Percentiles rank a stretch among this genome's conserved stretches.
Conservation (phyloP, 2,329 filamentous ascomycete species). For the Talaromyces funiculosus region DNA sequence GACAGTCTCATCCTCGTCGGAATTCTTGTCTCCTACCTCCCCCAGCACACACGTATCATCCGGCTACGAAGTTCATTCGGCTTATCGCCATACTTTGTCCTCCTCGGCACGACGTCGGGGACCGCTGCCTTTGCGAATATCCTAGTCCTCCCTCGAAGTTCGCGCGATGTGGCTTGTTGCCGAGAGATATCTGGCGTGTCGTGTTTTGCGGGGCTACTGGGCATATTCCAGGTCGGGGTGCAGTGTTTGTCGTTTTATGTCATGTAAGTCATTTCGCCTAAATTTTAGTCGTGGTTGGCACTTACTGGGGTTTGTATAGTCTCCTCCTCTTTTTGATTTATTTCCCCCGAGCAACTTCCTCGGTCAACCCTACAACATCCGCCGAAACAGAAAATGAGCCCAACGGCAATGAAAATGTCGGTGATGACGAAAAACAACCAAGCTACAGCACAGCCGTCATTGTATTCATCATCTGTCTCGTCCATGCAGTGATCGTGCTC, state of each 20-base stretch:
- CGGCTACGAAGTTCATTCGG: conserved; percentile 79
- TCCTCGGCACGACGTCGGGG: conserved; percentile 86
- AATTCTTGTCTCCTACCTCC: conserved; percentile 87
- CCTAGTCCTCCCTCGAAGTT: conserved; percentile 74
- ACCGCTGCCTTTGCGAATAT: conserved; percentile 91
- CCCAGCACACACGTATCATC: conserved; percentile 91
- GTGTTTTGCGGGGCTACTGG: conserved; percentile 78
- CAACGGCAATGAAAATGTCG: conserved; percentile 23
- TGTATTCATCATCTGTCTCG: conserved; percentile 65
- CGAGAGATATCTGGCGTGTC: conserved; percentile 72
- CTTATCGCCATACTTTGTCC: conserved; percentile 89
- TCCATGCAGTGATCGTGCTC: conserved; percentile 69
- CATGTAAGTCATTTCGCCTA: conserved; percentile 56
- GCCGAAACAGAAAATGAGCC: conserved; percentile 39
- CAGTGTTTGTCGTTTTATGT: conserved; percentile 90
- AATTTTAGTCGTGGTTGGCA: background rate
- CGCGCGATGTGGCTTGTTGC: conserved; percentile 80
- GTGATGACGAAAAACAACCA: conserved; percentile 2
- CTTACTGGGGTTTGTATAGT: conserved; percentile 43
- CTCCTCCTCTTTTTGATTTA: conserved; percentile 91
- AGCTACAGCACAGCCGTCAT: conserved; percentile 73
- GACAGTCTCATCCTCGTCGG: conserved; percentile 70
- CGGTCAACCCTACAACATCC: conserved; percentile 40
- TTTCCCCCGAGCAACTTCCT: conserved; percentile 63
- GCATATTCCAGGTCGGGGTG: conserved; percentile 82